These are phyloP conservation scores for Fusarium sp. DNA, from an alignment of 2,329 filamentous ascomycete species.

Conservation along the genomic window DNA sequence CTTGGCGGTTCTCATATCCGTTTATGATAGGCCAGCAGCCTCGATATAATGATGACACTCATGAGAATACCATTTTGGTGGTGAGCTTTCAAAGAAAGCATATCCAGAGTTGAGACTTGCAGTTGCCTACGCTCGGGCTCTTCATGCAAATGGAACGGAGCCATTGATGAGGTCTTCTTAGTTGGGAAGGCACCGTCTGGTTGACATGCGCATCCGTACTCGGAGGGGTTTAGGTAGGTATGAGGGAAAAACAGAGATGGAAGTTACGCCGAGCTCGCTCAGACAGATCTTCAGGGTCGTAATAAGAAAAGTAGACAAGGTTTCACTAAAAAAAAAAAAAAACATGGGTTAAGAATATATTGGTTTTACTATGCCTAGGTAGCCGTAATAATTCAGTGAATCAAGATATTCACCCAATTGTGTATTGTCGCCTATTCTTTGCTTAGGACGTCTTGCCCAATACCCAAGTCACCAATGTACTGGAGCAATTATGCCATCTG, in stretches of 20 bases:
- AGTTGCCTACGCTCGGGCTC: neutral
- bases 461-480: no score
- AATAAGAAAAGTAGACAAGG: conserved; percentile 14
- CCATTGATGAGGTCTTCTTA: conserved; percentile 7
- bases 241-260: conserved; percentile 32
- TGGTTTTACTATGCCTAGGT: neutral
- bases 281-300: conserved; percentile 15
- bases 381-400: no score
- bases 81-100: neutral
- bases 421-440: no score
- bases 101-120: neutral
- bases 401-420: no score
- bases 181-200: conserved; percentile 23
- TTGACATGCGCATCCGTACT: conserved; percentile 33
- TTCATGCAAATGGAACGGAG: neutral
- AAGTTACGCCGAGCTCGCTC: conserved; percentile 39
- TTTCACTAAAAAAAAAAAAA: neutral
- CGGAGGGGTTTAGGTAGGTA: conserved; percentile 26
- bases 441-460: no score
- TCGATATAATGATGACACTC: neutral
- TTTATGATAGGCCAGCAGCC: neutral
- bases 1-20: neutral
- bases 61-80: neutral
- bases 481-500: no score
- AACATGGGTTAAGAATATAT: neutral